Percentiles rank a stretch among this genome's conserved stretches.
Evolutionary conservation across 139 green algal genomes (phyloP).

Genomic region (Volvox africanus): DNA sequence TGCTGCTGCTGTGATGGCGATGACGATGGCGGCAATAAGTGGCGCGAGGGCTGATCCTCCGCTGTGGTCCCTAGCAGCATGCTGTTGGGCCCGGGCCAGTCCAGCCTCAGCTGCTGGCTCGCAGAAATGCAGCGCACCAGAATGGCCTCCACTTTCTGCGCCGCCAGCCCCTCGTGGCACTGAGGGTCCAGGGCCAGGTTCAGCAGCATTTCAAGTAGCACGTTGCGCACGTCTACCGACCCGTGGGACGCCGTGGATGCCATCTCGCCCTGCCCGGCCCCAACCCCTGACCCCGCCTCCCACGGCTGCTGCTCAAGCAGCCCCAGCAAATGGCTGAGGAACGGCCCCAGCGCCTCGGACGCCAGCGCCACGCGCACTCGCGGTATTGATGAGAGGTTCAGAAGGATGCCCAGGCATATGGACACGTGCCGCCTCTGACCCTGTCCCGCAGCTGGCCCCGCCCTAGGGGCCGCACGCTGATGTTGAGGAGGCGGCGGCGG

Average conservation of each 20-base stretch:
- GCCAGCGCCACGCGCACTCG: neutral
- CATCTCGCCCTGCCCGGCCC: neutral
- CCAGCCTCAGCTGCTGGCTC: neutral
- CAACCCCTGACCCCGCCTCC: neutral
- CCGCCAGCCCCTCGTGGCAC: neutral
- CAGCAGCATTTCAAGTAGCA: conserved; percentile 31
- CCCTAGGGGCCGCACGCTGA: no score
- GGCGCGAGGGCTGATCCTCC: no score
- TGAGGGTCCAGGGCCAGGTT: conserved; percentile 46
- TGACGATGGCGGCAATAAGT: no score
- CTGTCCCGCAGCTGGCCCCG: neutral
- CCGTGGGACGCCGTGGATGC: neutral
- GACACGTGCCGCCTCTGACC: neutral
- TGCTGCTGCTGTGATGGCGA: neutral
- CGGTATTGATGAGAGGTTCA: conserved; percentile 4
- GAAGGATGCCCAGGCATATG: conserved; percentile 24
- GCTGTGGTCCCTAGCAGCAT: no score
- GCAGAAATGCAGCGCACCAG: conserved; percentile 22
- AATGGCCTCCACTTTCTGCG: neutral
- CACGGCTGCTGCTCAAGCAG: conserved; percentile 10
- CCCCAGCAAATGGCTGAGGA: conserved; percentile 10
- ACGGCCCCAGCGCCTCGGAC: neutral
- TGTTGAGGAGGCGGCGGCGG: neutral
- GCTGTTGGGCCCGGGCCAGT: no score
- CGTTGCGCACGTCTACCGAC: neutral